phyloP scores from a whole-genome alignment of 805 yeast species.

The Blastobotrys chiropterorum region DNA sequence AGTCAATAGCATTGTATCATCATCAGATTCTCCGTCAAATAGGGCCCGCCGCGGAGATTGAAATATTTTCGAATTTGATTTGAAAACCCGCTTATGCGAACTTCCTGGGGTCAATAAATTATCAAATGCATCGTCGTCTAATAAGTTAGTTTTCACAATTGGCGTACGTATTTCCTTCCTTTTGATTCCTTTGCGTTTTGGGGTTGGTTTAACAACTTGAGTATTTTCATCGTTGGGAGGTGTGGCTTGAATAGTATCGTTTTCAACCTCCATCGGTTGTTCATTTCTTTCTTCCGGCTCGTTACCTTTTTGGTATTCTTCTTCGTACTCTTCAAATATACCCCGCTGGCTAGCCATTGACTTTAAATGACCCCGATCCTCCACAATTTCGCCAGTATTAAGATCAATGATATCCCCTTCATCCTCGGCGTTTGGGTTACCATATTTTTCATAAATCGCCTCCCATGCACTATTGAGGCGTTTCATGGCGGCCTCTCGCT shows the following conservation, averaged over 20 bases:
- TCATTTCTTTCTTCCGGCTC: not conserved
- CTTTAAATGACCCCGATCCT: slow-evolving; percentile 64
- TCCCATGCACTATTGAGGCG: slow-evolving; percentile 30
- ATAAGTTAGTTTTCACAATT: not conserved
- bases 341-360: slow-evolving; percentile 31
- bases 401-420: slow-evolving; percentile 46
- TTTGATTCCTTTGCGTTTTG: not conserved
- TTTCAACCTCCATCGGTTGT: no score
- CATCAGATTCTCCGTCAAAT: not conserved
- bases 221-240: not conserved
- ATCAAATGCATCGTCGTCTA: slow-evolving; percentile 5
- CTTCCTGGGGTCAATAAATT: slow-evolving; percentile 2
- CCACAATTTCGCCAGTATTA: slow-evolving; percentile 53
- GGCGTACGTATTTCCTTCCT: not conserved
- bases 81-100: not conserved
- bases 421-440: slow-evolving; percentile 24
- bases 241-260: not conserved
- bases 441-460: slow-evolving; percentile 30
- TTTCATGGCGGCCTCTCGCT: slow-evolving; percentile 17
- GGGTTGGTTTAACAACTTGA: not conserved
- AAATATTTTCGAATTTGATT: not conserved
- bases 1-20: not conserved
- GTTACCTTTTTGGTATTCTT: not conserved
- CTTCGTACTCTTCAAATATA: slow-evolving; percentile 8
- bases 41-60: not conserved